Base-by-base conservation (phyloP, 495 filamentous ascomycete genomes). In the Lepidopterella palustris region DNA sequence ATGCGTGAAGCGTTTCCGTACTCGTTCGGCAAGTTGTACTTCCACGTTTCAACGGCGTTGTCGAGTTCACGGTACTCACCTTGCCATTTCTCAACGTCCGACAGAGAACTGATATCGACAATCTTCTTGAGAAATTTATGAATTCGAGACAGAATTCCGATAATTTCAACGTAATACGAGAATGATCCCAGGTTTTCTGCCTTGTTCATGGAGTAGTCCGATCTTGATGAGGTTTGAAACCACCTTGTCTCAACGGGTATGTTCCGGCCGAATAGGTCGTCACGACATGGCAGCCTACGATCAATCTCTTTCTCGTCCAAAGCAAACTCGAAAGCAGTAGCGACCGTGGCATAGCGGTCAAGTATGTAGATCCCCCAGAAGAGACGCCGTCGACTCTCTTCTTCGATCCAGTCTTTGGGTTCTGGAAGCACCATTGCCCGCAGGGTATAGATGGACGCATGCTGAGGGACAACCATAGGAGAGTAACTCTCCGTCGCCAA, bases 331-430 rank as follows among this genome's bases (percentile, higher is more conserved):
- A 96, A 93, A 2, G 90, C 88, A 0, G 90, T 96, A 0, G 89
- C 85, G 47, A 95, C 82, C 1, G 89, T 95, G 0, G 90, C 90
- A 64, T 93, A 95, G 40, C 91, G 79, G 72, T 96, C 90, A 31
- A 96, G 78, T 26, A 95, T 70, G 66, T 93, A 96, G 26, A 95
- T 85, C 87, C 90, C 92, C 90, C 90, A 96, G 75, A 96, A 95
- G 0, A 95, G 74, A 5, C 90, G 78, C 40, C 90, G 78, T 40
- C 89, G 77, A 47, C 88, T 85, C 67, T 96, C 90, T 52, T 95
- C 89, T 70, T 96, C 90, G 58, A 92, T 87, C 75, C 88, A 95
- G 47, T 89, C 87, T 32, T 85, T 85, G 0, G 90, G 78, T 47
- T 93, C 90, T 0, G 90, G 87, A 0, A 95, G 76, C 18, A 89